These are phyloP conservation scores for Phytophthora vignae DNA, from an alignment of 352 stramenopile genomes.

Conservation along the genomic window DNA sequence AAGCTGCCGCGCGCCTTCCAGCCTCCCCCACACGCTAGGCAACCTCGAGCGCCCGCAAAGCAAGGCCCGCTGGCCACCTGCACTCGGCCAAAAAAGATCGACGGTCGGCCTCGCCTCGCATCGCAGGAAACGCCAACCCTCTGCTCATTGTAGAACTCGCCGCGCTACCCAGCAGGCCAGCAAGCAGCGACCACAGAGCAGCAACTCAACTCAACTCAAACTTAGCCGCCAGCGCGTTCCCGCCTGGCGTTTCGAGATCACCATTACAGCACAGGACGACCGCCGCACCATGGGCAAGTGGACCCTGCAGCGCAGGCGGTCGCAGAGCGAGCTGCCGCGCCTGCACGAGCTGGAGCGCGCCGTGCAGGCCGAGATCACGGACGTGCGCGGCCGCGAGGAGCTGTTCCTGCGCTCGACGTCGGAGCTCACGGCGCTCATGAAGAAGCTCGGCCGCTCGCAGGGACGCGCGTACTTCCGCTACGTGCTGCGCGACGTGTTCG, in stretches of 20 bases:
- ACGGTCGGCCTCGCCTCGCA: slow-evolving; percentile 9
- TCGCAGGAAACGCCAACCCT: slow-evolving; percentile 28
- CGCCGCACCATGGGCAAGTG: slow-evolving; percentile 41
- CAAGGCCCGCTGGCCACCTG: slow-evolving; percentile 11
- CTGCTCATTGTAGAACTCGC: slow-evolving; percentile 48
- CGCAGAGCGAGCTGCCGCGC: slow-evolving; percentile 61
- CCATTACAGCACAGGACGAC: slow-evolving; percentile 26
- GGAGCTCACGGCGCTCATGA: slow-evolving; percentile 74
- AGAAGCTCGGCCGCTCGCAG: slow-evolving; percentile 71
- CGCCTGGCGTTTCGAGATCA: slow-evolving; percentile 11
- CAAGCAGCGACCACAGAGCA: too few relatives aligned
- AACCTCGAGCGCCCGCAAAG: not conserved
- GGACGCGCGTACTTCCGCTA: slow-evolving; percentile 85
- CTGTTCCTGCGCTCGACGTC: slow-evolving; percentile 85
- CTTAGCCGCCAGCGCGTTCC: not conserved
- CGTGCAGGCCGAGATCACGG: slow-evolving; percentile 70
- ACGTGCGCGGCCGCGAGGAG: slow-evolving; percentile 68
- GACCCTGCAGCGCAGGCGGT: slow-evolving; percentile 40
- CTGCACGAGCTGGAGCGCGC: slow-evolving; percentile 75
- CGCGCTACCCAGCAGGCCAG: not conserved
- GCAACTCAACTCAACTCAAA: not conserved
- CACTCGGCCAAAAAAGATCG: slow-evolving; percentile 35
- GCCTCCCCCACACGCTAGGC: not conserved
- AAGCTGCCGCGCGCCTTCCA: slow-evolving; percentile 17
- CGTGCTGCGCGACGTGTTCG: slow-evolving; percentile 79